Evolutionary conservation across 345 rosid species (phyloP).

Genomic region (Nephelium lappaceum): DNA sequence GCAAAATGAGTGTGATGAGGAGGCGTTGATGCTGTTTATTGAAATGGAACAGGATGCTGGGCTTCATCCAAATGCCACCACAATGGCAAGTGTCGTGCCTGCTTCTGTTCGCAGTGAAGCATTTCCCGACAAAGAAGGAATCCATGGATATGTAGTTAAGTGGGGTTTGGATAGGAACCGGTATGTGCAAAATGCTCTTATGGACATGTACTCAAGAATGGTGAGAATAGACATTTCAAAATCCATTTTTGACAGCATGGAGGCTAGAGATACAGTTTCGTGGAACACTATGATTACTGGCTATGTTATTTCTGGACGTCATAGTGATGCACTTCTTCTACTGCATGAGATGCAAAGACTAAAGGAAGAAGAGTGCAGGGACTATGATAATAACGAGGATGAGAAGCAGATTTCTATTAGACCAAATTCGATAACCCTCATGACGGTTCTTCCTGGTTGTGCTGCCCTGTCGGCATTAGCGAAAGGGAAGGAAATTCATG

Average conservation of each 20-base stretch:
- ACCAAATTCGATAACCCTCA: slow-evolving; percentile 82
- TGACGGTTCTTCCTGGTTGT: slow-evolving; percentile 85
- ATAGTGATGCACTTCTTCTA: slow-evolving; percentile 59
- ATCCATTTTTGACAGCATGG: slow-evolving; percentile 62
- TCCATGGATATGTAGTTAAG: slow-evolving; percentile 77
- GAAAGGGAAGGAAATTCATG: slow-evolving; percentile 90
- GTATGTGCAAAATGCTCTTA: slow-evolving; percentile 85
- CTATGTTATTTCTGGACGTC: slow-evolving; percentile 56
- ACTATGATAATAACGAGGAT: slow-evolving; percentile 18
- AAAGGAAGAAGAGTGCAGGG: slow-evolving; percentile 23
- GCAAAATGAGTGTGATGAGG: slow-evolving; percentile 63
- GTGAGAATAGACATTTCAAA: slow-evolving; percentile 60
- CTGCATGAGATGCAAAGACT: slow-evolving; percentile 65
- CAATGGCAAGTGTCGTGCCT: slow-evolving; percentile 80
- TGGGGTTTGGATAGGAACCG: slow-evolving; percentile 57
- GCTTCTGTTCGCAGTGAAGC: slow-evolving; percentile 63
- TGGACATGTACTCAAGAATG: slow-evolving; percentile 84
- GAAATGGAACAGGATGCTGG: slow-evolving; percentile 68
- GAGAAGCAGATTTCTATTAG: slow-evolving; percentile 32
- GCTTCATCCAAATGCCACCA: slow-evolving; percentile 71
- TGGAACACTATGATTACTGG: slow-evolving; percentile 92
- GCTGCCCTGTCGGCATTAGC: slow-evolving; percentile 73
- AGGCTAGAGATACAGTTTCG: slow-evolving; percentile 68
- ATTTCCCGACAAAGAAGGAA: slow-evolving; percentile 61
- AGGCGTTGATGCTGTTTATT: slow-evolving; percentile 68